Evolutionary conservation across 192 early-diverging fungal species (phyloP), one percentile per base, ranked within the genome.

Genomic region (Pilobolus umbonatus): DNA sequence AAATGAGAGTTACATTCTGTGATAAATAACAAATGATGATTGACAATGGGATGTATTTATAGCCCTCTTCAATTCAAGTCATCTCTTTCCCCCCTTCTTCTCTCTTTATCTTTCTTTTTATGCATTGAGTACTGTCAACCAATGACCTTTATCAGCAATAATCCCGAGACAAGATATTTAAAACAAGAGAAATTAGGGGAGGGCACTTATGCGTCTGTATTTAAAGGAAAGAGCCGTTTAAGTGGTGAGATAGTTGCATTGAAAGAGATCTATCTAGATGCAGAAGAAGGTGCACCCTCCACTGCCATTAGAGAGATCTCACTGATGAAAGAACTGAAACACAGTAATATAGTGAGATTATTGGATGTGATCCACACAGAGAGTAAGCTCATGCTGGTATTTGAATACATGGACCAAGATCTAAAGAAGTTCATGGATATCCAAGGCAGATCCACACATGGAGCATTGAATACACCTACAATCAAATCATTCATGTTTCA

Each of bases 301-400:
- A 99, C 96, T 12, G 96, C 96, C 53, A 94, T 99, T 64, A 82
- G 96, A 32, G 96, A 99, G 77, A 98, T 99, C 62, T 96, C 95
- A 10, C 75, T 99, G 57, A 90, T 99, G 84, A 95, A 95, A 65
- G 96, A 99, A 72, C 78, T 99, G 48, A 82, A 87, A 52, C 96
- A 98, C 67, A 75, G 82, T 31, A 98, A 99, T 68, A 88, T 96
- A 65, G 86, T 97, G 17, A 82, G 84, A 42, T 75, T 92, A 17
- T 79, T 88, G 55, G 88, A 92, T 59, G 88, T 90, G 8, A 88
- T 88, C 65, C 90, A 92, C 60, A 90, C 88, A 2, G 90, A 92
- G 64, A 87, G 82, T 61, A 92, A 87, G 60, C 75, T 92, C 21
- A 86, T 87, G 72, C 83, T 92, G 21, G 90, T 92, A 38, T 90